Evolutionary conservation across 768 basidiomycete genomes (phyloP).

Genomic region (Lanmaoa rubissima): DNA sequence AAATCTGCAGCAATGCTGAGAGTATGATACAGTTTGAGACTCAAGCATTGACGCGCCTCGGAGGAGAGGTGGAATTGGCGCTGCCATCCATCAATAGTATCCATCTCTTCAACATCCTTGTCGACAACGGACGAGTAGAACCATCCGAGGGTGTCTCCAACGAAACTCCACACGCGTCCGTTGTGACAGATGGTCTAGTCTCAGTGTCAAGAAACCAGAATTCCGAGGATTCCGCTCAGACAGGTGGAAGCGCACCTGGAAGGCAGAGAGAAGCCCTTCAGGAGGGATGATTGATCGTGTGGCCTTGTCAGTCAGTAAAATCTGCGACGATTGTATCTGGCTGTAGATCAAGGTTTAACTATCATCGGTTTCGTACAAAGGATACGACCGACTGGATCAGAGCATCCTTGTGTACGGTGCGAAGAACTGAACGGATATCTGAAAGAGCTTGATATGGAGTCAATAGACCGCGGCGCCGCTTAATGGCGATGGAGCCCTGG

Average conservation of each 20-base stretch:
- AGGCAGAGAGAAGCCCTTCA: conserved; percentile 42
- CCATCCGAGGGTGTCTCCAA: conserved; percentile 57
- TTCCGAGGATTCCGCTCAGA: neutral
- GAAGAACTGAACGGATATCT: conserved; percentile 14
- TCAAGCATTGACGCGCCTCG: conserved; percentile 10
- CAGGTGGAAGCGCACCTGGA: conserved; percentile 39
- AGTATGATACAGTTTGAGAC: neutral
- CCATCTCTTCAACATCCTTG: conserved; percentile 1
- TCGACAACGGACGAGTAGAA: conserved; percentile 37
- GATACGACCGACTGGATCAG: conserved; percentile 27
- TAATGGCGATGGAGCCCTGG: neutral
- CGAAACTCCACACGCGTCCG: conserved; percentile 37
- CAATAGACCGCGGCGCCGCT: neutral
- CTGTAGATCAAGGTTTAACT: conserved; percentile 24
- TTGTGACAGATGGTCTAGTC: conserved; percentile 35
- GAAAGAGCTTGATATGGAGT: conserved; percentile 4
- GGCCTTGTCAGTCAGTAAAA: conserved; percentile 37
- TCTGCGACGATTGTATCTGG: conserved; percentile 40
- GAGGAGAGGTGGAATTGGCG: conserved; percentile 41
- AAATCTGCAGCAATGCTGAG: conserved; percentile 37
- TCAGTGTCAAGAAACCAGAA: neutral
- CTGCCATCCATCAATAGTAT: conserved; percentile 34
- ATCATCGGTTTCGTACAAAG: neutral
- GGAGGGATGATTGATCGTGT: conserved; percentile 24
- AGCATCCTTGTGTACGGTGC: conserved; percentile 21